Conservation (phyloP, 2,329 filamentous ascomycete genomes). For the Raffaelea albimanens region DNA sequence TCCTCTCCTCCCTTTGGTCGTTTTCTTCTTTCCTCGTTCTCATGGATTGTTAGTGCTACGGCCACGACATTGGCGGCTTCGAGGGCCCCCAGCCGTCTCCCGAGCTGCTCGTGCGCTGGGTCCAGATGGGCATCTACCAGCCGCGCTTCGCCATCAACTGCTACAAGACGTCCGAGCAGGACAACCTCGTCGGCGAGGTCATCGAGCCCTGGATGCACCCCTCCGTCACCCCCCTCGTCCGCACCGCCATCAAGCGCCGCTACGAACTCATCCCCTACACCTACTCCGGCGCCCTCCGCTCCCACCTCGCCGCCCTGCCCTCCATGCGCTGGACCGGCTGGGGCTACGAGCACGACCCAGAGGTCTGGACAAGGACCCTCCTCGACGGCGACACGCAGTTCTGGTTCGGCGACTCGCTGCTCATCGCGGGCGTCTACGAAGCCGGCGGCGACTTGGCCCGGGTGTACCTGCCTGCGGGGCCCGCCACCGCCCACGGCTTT, state of each 20-base stretch:
- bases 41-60: slow-evolving; percentile 40
- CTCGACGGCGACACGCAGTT: slow-evolving; percentile 59
- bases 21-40: too few species aligned
- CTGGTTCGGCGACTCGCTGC: slow-evolving; percentile 59
- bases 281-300: slow-evolving; percentile 55
- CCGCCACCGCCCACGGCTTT: slow-evolving; percentile 38
- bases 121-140: slow-evolving; percentile 61
- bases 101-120: slow-evolving; percentile 63
- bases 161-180: slow-evolving; percentile 59
- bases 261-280: slow-evolving; percentile 66
- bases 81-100: slow-evolving; percentile 64
- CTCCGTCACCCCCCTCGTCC: slow-evolving; percentile 51
- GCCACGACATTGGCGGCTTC: slow-evolving; percentile 68
- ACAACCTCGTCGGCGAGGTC: slow-evolving; percentile 60
- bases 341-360: slow-evolving; percentile 58
- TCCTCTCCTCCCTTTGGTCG: too few species aligned
- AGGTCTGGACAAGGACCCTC: slow-evolving; percentile 53
- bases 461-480: slow-evolving; percentile 55
- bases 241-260: slow-evolving; percentile 57
- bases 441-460: slow-evolving; percentile 41
- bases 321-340: slow-evolving; percentile 66
- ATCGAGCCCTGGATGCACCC: slow-evolving; percentile 76
- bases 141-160: slow-evolving; percentile 69
- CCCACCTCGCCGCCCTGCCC: slow-evolving; percentile 50
- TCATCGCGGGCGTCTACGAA: slow-evolving; percentile 60